Conservation (phyloP, 208 protist genomes). For the Trypanosoma rangeli region DNA sequence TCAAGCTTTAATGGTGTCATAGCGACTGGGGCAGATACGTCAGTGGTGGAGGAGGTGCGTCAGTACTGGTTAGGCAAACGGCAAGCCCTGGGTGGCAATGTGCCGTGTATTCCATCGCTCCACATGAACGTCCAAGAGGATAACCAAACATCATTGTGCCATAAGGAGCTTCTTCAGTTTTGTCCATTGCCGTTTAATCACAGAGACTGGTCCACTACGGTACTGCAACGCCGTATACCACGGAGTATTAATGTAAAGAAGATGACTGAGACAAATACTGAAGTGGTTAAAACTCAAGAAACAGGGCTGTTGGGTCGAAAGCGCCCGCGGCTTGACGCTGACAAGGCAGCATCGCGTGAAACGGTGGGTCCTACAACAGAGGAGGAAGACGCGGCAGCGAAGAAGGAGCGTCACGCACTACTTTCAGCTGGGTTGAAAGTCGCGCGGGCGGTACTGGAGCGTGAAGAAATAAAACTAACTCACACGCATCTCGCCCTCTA, state of each 20-base stretch:
- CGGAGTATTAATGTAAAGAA: not conserved
- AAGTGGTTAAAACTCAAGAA: not conserved
- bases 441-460: slow-evolving; percentile 40
- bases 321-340: slow-evolving; percentile 3
- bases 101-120: slow-evolving; percentile 69
- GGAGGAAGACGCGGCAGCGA: slow-evolving; percentile 6
- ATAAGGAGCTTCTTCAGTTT: slow-evolving; percentile 56
- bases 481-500: slow-evolving; percentile 64
- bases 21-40: slow-evolving; percentile 23
- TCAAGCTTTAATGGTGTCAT: slow-evolving; percentile 28
- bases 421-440: slow-evolving; percentile 26
- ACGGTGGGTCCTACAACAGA: not conserved
- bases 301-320: slow-evolving; percentile 7
- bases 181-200: slow-evolving; percentile 83
- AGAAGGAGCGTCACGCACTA: slow-evolving; percentile 8
- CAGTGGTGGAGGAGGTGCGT: slow-evolving; percentile 53
- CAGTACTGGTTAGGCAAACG: slow-evolving; percentile 77
- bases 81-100: slow-evolving; percentile 39
- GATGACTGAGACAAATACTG: not conserved
- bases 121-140: slow-evolving; percentile 56
- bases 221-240: slow-evolving; percentile 31
- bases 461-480: slow-evolving; percentile 42
- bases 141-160: slow-evolving; percentile 53
- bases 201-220: slow-evolving; percentile 66
- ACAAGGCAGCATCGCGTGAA: not conserved